Evolutionary conservation across 805 yeast species (phyloP).

Genomic region (Saccharomycopsis selenospora): DNA sequence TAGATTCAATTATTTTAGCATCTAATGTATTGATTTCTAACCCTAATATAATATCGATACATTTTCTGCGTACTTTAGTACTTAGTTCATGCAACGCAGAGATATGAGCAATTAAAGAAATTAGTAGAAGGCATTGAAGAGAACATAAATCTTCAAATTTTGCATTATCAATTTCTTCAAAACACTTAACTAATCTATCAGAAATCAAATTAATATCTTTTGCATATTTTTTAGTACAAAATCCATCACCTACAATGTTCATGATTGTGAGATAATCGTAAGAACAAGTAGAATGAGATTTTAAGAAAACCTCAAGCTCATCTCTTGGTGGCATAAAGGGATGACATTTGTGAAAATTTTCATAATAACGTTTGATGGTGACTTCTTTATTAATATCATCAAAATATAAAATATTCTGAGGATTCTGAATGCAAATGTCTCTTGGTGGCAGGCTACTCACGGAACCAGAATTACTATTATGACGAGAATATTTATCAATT

Average conservation of each 20-base stretch:
- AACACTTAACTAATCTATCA: conserved; percentile 30
- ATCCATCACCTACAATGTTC: conserved; percentile 46
- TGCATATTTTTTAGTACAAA: conserved; percentile 31
- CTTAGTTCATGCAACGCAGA: conserved; percentile 45
- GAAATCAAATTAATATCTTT: conserved; percentile 36
- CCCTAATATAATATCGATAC: conserved; percentile 33
- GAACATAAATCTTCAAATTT: conserved; percentile 37
- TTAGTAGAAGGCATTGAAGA: conserved; percentile 35
- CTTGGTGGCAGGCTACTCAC: not conserved
- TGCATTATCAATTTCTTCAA: conserved; percentile 26
- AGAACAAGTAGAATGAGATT: conserved; percentile 28
- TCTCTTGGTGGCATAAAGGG: conserved; percentile 40
- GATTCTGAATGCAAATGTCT: not conserved
- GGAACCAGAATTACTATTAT: not conserved
- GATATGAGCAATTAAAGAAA: conserved; percentile 41
- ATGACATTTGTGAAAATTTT: conserved; percentile 35
- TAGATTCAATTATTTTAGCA: conserved; percentile 22
- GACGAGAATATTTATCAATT: no score
- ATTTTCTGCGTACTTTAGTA: conserved; percentile 35
- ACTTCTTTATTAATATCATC: conserved; percentile 13
- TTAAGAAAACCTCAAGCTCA: conserved; percentile 31
- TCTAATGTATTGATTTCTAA: conserved; percentile 37
- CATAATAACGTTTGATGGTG: conserved; percentile 30
- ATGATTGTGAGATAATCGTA: conserved; percentile 39
- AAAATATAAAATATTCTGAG: not conserved